phyloP scores from a whole-genome alignment of 305 asterid genomes.

The Solanum hybrid region DNA sequence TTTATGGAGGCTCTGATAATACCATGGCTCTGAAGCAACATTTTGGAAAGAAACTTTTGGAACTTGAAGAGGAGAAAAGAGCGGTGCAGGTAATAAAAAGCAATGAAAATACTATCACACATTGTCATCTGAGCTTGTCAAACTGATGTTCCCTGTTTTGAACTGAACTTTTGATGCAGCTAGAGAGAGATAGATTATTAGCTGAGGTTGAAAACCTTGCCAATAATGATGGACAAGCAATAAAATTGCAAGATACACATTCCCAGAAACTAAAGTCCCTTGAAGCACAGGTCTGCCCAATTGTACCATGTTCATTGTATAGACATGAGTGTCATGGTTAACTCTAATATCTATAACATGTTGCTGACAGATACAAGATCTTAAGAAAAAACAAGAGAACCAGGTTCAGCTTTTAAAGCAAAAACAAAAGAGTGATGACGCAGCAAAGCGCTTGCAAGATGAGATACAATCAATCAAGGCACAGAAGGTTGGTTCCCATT shows the following conservation, averaged over 20 bases:
- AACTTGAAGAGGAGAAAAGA: constrained; percentile 95
- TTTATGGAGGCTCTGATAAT: constrained; percentile 73
- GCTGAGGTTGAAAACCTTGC: constrained; percentile 95
- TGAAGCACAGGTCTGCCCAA: constrained; percentile 69
- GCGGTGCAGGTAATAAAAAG: constrained; percentile 63
- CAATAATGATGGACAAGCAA: constrained; percentile 85
- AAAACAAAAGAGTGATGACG: constrained; percentile 98
- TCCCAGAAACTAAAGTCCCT: constrained; percentile 77
- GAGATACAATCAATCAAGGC: constrained; percentile 97
- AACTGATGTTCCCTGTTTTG: constrained; percentile 14
- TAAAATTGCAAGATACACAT: constrained; percentile 79
- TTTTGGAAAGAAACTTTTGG: constrained; percentile 83
- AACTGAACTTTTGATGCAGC: constrained; percentile 31
- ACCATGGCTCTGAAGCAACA: constrained; percentile 92
- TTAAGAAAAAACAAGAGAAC: constrained; percentile 91
- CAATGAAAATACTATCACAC: background rate
- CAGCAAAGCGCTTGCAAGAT: constrained; percentile 85
- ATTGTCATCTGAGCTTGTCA: constrained; percentile 1
- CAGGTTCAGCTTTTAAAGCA: constrained; percentile 93
- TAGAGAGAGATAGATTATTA: constrained; percentile 74
- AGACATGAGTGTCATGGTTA: background rate
- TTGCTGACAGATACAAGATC: constrained; percentile 76
- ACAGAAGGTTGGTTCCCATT: constrained; percentile 58
- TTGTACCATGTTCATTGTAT: background rate
- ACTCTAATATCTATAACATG: background rate